phyloP scores from a whole-genome alignment of 257 asterid genomes.

The Voacanga thouarsii region DNA sequence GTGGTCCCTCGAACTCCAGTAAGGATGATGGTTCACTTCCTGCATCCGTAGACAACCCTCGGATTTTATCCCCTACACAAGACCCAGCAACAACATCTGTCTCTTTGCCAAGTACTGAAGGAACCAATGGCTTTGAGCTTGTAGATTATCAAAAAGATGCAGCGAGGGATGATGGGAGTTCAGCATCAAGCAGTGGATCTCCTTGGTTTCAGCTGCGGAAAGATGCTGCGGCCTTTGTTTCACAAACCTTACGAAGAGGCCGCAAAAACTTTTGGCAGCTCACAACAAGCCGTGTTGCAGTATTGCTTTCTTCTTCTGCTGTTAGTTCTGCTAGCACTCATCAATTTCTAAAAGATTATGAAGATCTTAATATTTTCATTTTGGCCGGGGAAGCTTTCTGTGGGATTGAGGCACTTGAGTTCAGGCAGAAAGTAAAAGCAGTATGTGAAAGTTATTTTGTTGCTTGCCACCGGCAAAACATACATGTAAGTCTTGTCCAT shows the following conservation, averaged over 20 bases:
- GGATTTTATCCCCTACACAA: slow-evolving; percentile 36
- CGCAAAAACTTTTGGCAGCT: slow-evolving; percentile 99
- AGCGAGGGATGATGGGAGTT: slow-evolving; percentile 88
- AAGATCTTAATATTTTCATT: slow-evolving; percentile 75
- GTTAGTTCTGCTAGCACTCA: slow-evolving; percentile 86
- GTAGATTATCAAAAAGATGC: slow-evolving; percentile 43
- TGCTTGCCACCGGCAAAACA: slow-evolving; percentile 96
- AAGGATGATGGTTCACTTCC: slow-evolving; percentile 40
- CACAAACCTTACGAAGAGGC: slow-evolving; percentile 85
- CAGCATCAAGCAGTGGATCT: slow-evolving; percentile 96
- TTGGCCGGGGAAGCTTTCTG: slow-evolving; percentile 99
- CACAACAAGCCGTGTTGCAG: slow-evolving; percentile 89
- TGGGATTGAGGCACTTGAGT: slow-evolving; percentile 85
- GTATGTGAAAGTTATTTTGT: slow-evolving; percentile 79
- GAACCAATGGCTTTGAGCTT: slow-evolving; percentile 32
- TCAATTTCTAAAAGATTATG: slow-evolving; percentile 90
- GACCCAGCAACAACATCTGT: slow-evolving; percentile 40
- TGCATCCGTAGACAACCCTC: slow-evolving; percentile 35
- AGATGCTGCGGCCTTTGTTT: slow-evolving; percentile 74
- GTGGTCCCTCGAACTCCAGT: slow-evolving; percentile 37
- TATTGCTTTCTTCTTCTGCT: slow-evolving; percentile 88
- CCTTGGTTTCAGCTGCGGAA: slow-evolving; percentile 84
- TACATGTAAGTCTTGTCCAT: slow-evolving; percentile 63
- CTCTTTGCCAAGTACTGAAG: slow-evolving; percentile 37
- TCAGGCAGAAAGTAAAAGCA: slow-evolving; percentile 91